A percentile compares a stretch with the other conserved stretches of the same genome.
phyloP scores from a whole-genome alignment of 2,329 filamentous ascomycete genomes.

The Magnaporthiopsis incrustans region DNA sequence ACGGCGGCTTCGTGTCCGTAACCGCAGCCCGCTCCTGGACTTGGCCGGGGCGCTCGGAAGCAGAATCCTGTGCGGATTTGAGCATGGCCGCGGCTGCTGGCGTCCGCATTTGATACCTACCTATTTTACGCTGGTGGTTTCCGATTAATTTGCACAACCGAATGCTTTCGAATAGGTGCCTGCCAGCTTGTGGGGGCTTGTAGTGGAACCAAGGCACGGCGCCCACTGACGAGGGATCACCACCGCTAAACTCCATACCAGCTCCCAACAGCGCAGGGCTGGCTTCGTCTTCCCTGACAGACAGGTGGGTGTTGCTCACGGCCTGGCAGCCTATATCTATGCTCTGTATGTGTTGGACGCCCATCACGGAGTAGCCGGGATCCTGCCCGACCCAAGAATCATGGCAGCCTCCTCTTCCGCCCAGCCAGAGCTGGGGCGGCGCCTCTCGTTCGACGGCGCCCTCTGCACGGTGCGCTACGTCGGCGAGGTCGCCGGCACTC shows the following conservation, averaged over 20 bases:
- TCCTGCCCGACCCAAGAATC: neutral
- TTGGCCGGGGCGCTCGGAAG: too few relatives aligned
- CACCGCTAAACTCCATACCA: neutral
- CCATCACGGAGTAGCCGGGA: too few relatives aligned
- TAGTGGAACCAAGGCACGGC: neutral
- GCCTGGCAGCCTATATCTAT: too few relatives aligned
- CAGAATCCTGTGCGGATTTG: too few relatives aligned
- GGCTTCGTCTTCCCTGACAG: too few relatives aligned
- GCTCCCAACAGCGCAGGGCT: too few relatives aligned
- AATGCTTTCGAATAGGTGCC: too few relatives aligned
- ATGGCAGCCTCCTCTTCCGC: constrained; percentile 18
- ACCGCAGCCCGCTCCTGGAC: neutral
- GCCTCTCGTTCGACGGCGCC: constrained; percentile 69
- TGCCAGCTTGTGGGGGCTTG: neutral
- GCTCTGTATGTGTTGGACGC: too few relatives aligned
- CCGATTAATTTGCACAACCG: neutral
- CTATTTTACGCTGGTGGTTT: neutral
- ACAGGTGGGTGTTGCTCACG: too few relatives aligned
- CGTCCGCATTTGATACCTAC: neutral
- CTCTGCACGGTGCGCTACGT: constrained; percentile 80
- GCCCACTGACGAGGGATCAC: neutral
- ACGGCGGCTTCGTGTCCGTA: neutral
- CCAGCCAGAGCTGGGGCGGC: constrained; percentile 53
- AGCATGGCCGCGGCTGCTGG: neutral
- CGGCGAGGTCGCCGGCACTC: constrained; percentile 67